Percentiles rank a stretch among this genome's conserved stretches.
phyloP scores from a whole-genome alignment of 2,329 filamentous ascomycete genomes.

The Cercospora sp. region DNA sequence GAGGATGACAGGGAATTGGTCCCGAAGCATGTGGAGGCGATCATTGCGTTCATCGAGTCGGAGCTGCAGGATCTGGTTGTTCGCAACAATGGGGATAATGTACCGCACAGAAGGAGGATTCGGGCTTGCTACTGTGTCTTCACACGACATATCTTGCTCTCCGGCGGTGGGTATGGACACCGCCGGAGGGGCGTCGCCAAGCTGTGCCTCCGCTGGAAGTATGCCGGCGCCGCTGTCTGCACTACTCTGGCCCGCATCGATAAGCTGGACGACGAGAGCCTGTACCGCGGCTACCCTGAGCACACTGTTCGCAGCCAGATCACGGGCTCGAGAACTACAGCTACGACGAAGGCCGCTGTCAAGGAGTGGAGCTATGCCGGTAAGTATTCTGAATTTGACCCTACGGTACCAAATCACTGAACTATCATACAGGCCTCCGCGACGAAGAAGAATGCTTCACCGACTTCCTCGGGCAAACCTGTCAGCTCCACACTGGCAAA shows the following conservation, averaged over 20 bases:
- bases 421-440: background rate
- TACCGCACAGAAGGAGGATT: background rate
- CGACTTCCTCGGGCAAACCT: background rate
- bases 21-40: background rate
- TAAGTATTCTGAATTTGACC: background rate
- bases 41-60: background rate
- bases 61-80: background rate
- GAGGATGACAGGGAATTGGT: background rate
- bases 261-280: constrained; percentile 37
- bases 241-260: constrained; percentile 43
- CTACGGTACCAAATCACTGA: background rate
- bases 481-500: background rate
- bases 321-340: background rate
- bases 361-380: background rate
- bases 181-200: background rate
- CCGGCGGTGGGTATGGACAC: background rate
- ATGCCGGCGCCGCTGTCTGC: constrained; percentile 48
- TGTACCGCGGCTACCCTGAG: constrained; percentile 37
- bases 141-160: background rate
- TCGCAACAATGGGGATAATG: background rate
- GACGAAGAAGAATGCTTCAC: background rate
- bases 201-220: constrained; percentile 36
- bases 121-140: background rate
- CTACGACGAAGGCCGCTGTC: background rate
- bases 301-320: constrained; percentile 12